phyloP scores from a whole-genome alignment of 176 grass and related monocot genomes.

The Dactylis glomerata region DNA sequence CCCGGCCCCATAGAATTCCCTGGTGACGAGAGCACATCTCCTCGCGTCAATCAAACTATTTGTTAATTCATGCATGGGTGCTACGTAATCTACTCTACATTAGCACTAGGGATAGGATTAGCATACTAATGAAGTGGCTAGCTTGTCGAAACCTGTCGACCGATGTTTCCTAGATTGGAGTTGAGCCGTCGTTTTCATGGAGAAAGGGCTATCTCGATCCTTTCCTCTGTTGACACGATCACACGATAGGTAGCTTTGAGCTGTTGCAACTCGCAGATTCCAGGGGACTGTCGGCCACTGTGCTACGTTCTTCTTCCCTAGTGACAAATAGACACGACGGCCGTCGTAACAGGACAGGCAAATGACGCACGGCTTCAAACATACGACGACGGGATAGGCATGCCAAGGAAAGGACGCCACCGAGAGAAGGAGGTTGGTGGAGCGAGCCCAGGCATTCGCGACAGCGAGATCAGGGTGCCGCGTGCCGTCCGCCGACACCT shows the following conservation, averaged over 20 bases:
- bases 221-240: background rate
- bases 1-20: background rate
- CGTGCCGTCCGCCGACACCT: background rate
- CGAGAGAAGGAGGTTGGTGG: no score
- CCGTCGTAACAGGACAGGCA: background rate
- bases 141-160: background rate
- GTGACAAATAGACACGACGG: background rate
- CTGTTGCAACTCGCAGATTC: background rate
- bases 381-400: no score
- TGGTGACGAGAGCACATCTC: background rate
- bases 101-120: background rate
- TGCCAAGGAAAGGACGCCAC: no score
- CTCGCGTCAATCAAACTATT: no score
- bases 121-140: background rate
- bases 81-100: background rate
- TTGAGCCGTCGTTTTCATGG: slow-evolving; percentile 13
- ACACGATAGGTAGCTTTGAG: background rate
- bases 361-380: no score
- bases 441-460: no score
- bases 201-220: background rate
- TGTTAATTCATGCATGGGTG: background rate
- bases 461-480: background rate
- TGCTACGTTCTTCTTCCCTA: background rate
- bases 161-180: background rate
- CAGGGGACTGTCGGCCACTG: background rate